Evolutionary conservation across 371 early-diverging fungal species (phyloP), one percentile per base, ranked within the genome.

Genomic region (Batkoa obscura): DNA sequence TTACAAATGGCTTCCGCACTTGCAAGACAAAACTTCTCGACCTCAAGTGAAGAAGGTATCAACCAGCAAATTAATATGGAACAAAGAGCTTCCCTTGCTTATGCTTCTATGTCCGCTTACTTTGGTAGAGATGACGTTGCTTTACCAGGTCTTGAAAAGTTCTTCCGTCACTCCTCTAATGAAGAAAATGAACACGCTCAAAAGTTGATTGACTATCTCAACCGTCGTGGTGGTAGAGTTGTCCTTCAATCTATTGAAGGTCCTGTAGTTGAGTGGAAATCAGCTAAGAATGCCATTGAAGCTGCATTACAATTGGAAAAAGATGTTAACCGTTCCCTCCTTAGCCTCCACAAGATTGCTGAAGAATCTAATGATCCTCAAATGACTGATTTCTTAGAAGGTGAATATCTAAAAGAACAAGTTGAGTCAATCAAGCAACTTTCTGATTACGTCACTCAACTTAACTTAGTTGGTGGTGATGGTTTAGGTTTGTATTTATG

Each of bases 301-400:
- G 69, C 73, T 17, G 78, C 78, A 30, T 68, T 81, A 42, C 79
- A 81, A 61, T 66, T 81, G 38, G 81, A 81, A 62, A 78, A 78
- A 58, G 76, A 73, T 58, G 78, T 81, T 47, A 81, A 81, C 68
- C 70, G 73, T 50, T 67, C 74, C 31, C 61, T 79, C 30, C 59
- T 81, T 17, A 72, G 70, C 52, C 68, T 81, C 38, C 70, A 75
- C 54, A 60, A 62, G 31, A 53, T 77, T 32, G 75, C 72, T 10
- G 63, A 64, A 30, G 68, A 72, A 52, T 61, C 71, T 46, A 56
- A 64, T 17, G 81, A 81, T 57, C 60, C 71, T 9, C 78, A 81
- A 54, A 63, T 81, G 47, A 68, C 66, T 46, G 76, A 79, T 49
- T 68, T 66, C 23, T 46, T 81, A 38, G 78, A 81, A 72, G 71